phyloP scores from a whole-genome alignment of 495 filamentous ascomycete genomes.

The Tetracladium marchalianum region DNA sequence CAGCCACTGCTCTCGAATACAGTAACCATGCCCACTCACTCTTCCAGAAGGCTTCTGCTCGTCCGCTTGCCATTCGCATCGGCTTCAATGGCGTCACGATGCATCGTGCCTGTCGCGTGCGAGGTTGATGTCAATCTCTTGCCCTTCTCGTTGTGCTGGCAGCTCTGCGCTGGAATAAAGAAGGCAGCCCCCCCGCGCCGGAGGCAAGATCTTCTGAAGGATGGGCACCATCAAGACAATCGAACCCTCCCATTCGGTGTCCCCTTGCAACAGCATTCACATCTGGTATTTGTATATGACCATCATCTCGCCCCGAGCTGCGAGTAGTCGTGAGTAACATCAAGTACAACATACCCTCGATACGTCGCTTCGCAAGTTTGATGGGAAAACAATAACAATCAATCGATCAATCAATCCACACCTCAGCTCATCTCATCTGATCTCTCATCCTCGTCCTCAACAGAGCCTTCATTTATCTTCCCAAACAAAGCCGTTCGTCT shows the following conservation, averaged over 20 bases:
- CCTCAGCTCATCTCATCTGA: neutral
- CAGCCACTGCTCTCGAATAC: slow-evolving; percentile 1
- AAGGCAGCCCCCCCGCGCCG: slow-evolving; percentile 3
- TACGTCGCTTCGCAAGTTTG: slow-evolving; percentile 15
- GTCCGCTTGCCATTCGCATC: neutral
- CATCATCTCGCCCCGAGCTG: neutral
- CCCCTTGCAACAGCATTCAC: slow-evolving; percentile 15
- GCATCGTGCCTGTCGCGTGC: slow-evolving; percentile 2
- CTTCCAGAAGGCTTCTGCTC: neutral
- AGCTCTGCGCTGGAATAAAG: slow-evolving; percentile 14
- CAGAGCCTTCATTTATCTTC: neutral
- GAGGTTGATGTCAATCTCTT: too few species aligned
- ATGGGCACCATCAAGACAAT: slow-evolving; percentile 21
- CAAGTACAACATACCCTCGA: neutral
- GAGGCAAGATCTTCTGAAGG: slow-evolving; percentile 20
- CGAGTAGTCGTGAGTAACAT: neutral
- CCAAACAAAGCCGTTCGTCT: slow-evolving; percentile 5
- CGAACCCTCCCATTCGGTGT: slow-evolving; percentile 12
- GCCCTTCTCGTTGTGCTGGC: neutral
- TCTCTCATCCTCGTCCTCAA: too few species aligned
- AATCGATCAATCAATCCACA: slow-evolving; percentile 2
- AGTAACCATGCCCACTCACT: too few species aligned
- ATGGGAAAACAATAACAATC: slow-evolving; percentile 8
- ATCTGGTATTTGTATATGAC: slow-evolving; percentile 16
- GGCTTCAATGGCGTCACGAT: slow-evolving; percentile 6